Conservation (phyloP, 352 stramenopile genomes). For the Phytophthora pseudosyringae region DNA sequence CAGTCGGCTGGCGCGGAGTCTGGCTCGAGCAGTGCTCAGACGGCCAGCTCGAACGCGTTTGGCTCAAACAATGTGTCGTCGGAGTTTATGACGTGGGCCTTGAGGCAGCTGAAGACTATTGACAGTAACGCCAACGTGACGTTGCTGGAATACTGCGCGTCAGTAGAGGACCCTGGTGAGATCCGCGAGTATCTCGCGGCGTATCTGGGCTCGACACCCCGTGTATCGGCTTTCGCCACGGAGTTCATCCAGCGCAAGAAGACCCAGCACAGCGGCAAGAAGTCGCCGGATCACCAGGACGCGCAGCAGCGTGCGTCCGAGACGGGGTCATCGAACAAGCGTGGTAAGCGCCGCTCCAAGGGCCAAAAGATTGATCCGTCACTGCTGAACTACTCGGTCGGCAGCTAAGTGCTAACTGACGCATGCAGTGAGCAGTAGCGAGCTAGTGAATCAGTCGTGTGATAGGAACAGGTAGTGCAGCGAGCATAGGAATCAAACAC, state of each 20-base stretch:
- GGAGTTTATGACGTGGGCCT: conserved; percentile 83
- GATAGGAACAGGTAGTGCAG: conserved; percentile 24
- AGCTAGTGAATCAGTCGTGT: conserved; percentile 30
- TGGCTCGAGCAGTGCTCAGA: conserved; percentile 14
- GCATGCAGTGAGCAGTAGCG: conserved; percentile 19
- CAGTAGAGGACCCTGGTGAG: conserved; percentile 93
- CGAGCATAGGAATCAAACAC: conserved; percentile 21
- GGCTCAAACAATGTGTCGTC: conserved; percentile 54
- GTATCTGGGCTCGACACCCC: conserved; percentile 95
- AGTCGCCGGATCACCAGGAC: conserved; percentile 33
- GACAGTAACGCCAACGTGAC: conserved; percentile 81
- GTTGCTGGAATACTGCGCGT: conserved; percentile 95
- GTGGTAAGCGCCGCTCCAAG: conserved; percentile 64
- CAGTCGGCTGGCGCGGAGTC: conserved; percentile 33
- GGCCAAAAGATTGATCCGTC: conserved; percentile 77
- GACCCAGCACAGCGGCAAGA: conserved; percentile 53
- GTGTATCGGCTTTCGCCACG: conserved; percentile 97
- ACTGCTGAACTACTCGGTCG: conserved; percentile 75
- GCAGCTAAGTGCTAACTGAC: conserved; percentile 38
- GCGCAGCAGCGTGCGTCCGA: conserved; percentile 35
- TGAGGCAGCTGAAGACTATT: conserved; percentile 84
- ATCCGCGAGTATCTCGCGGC: conserved; percentile 96
- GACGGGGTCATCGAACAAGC: conserved; percentile 56
- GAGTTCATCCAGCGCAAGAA: conserved; percentile 97
- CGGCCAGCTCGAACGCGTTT: conserved; percentile 51